Evolutionary conservation across 495 filamentous ascomycete genomes (phyloP).

Genomic region (Penicillium pulvis): DNA sequence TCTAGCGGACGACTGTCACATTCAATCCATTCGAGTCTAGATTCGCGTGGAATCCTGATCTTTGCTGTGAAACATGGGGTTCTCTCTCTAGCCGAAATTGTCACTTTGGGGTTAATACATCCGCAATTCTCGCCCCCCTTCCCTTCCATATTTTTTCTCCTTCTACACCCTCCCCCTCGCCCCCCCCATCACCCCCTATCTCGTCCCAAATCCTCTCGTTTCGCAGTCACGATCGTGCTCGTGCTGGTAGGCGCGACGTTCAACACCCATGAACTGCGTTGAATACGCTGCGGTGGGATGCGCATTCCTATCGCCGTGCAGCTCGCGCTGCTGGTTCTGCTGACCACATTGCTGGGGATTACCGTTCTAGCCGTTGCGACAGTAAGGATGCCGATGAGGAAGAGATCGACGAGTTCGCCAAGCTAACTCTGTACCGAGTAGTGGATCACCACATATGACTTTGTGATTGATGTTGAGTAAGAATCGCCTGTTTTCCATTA

Average conservation of each 20-base stretch:
- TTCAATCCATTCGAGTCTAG: no score
- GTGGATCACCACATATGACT: conserved; percentile 76
- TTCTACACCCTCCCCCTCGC: background rate
- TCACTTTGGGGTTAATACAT: no score
- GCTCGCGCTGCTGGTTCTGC: conserved; percentile 71
- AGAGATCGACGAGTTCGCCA: conserved; percentile 6
- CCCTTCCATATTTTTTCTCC: background rate
- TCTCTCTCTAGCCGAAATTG: no score
- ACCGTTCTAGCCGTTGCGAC: conserved; percentile 66
- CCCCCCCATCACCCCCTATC: background rate
- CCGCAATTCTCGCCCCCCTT: no score
- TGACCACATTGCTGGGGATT: conserved; percentile 68
- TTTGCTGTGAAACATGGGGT: no score
- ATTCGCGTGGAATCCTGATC: no score
- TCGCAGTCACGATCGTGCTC: background rate
- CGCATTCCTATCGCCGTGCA: conserved; percentile 83
- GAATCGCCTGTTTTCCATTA: conserved; percentile 9
- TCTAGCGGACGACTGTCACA: no score
- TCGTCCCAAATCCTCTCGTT: no score
- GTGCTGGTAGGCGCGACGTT: background rate
- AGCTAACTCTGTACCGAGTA: conserved; percentile 11
- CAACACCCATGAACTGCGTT: conserved; percentile 4
- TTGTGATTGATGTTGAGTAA: conserved; percentile 66
- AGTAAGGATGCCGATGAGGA: conserved; percentile 36
- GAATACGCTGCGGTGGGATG: conserved; percentile 50